A percentile compares a stretch with the other conserved stretches of the same genome.
Conservation (phyloP, 2,329 filamentous ascomycete species). For the Trichothecium roseum region DNA sequence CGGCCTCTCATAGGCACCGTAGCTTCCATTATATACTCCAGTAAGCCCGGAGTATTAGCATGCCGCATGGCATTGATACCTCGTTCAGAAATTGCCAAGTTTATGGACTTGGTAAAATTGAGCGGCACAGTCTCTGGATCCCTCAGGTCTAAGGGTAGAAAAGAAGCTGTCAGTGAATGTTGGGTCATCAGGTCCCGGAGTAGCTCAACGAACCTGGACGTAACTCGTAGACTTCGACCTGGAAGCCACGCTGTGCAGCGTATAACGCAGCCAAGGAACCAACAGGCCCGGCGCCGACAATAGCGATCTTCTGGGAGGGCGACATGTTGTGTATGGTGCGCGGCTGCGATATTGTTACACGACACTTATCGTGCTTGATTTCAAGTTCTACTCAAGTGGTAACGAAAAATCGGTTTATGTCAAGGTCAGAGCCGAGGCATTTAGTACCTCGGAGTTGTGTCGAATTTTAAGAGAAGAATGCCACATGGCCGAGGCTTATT, state of each 20-base stretch:
- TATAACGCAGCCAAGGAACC: slow-evolving; percentile 88
- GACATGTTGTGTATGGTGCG: too few species aligned
- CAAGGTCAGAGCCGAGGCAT: too few species aligned
- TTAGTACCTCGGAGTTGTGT: too few species aligned
- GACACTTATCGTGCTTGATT: too few species aligned
- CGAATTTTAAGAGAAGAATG: too few species aligned
- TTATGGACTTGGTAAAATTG: slow-evolving; percentile 98
- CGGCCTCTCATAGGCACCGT: slow-evolving; percentile 92
- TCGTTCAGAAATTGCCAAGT: slow-evolving; percentile 85
- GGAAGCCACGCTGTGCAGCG: slow-evolving; percentile 75
- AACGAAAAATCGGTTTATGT: too few species aligned
- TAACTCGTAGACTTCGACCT: slow-evolving; percentile 91
- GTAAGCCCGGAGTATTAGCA: slow-evolving; percentile 54
- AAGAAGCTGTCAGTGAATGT: background rate
- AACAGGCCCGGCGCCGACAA: slow-evolving; percentile 89
- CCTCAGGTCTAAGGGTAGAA: slow-evolving; percentile 59
- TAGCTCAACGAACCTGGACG: slow-evolving; percentile 73
- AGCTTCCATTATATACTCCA: slow-evolving; percentile 62
- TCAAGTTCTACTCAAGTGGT: too few species aligned
- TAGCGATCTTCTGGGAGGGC: slow-evolving; percentile 58
- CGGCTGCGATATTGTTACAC: too few species aligned
- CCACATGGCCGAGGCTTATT: background rate
- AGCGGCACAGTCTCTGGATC: slow-evolving; percentile 73
- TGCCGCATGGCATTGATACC: slow-evolving; percentile 80
- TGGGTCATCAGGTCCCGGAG: slow-evolving; percentile 59